These are phyloP conservation scores for Penicillium fimorum DNA, from an alignment of 495 filamentous ascomycete genomes.

Conservation along the genomic window DNA sequence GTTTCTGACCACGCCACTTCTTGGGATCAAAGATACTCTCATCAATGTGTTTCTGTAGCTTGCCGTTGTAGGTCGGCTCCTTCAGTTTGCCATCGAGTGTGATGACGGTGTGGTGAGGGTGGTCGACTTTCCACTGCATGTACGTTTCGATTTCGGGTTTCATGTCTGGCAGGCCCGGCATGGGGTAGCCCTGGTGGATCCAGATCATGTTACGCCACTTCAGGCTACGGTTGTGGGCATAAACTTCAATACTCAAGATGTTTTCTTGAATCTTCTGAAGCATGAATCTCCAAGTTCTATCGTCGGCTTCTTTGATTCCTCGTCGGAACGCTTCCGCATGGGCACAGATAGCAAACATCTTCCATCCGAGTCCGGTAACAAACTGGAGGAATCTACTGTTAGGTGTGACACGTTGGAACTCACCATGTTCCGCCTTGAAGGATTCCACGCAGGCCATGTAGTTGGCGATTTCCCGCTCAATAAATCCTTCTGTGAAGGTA, in stretches of 20 bases:
- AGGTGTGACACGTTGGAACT: not conserved
- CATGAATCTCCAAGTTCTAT: conserved; percentile 22
- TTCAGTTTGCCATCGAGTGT: not conserved
- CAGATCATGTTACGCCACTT: conserved; percentile 1
- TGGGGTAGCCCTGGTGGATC: not conserved
- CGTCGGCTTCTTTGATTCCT: conserved; percentile 5
- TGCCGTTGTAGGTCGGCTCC: not conserved
- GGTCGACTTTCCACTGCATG: conserved; percentile 2
- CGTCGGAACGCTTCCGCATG: conserved; percentile 33
- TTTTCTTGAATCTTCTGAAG: conserved; percentile 20
- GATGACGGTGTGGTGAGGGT: conserved; percentile 7
- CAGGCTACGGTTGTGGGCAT: conserved; percentile 15
- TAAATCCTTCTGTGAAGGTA: not conserved
- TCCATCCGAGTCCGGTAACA: conserved; percentile 27
- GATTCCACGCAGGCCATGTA: not conserved
- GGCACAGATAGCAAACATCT: conserved; percentile 35
- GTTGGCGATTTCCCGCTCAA: not conserved
- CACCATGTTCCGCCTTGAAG: not conserved
- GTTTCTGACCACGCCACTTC: not conserved
- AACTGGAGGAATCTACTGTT: not conserved
- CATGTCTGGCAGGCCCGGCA: conserved; percentile 3
- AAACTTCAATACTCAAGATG: conserved; percentile 30
- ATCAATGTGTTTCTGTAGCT: conserved; percentile 1
- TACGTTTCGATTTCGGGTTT: not conserved
- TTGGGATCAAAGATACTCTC: not conserved